Evolutionary conservation across 176 grass and related monocot species (phyloP).

Genomic region (Alloteropsis semialata): DNA sequence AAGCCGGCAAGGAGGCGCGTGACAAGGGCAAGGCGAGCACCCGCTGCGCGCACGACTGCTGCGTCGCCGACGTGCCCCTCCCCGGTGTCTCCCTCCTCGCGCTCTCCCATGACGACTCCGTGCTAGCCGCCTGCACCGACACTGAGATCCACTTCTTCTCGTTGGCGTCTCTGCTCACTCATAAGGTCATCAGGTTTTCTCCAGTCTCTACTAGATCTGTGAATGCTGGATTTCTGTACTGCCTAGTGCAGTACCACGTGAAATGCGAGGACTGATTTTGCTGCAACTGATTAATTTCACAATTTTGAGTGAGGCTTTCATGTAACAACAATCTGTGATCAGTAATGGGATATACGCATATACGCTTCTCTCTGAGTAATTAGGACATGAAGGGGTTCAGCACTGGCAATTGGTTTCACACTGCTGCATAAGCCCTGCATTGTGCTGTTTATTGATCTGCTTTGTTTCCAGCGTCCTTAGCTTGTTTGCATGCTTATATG

Average conservation of each 20-base stretch:
- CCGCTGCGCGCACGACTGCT: conserved; percentile 60
- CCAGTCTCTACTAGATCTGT: not conserved
- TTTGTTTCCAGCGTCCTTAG: not conserved
- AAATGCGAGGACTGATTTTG: not conserved
- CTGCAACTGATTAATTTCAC: not conserved
- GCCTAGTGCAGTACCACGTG: not conserved
- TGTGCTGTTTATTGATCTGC: not conserved
- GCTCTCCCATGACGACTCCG: conserved; percentile 65
- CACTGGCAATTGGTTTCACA: not conserved
- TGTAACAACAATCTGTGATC: not conserved
- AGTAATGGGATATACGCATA: not conserved
- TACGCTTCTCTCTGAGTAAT: not conserved
- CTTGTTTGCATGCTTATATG: not conserved
- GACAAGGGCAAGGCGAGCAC: conserved; percentile 69
- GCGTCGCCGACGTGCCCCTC: conserved; percentile 61
- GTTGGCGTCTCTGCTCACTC: conserved; percentile 55
- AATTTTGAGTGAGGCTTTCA: not conserved
- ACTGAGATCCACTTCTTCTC: conserved; percentile 81
- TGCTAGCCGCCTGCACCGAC: conserved; percentile 50
- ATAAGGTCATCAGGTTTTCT: conserved; percentile 33
- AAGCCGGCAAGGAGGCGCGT: conserved; percentile 58
- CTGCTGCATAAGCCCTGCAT: not conserved
- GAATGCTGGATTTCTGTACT: not conserved
- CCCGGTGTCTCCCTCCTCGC: conserved; percentile 63
- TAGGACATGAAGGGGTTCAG: not conserved